These are phyloP conservation scores for Rehmannia glutinosa DNA, from an alignment of 257 asterid genomes.

Conservation along the genomic window DNA sequence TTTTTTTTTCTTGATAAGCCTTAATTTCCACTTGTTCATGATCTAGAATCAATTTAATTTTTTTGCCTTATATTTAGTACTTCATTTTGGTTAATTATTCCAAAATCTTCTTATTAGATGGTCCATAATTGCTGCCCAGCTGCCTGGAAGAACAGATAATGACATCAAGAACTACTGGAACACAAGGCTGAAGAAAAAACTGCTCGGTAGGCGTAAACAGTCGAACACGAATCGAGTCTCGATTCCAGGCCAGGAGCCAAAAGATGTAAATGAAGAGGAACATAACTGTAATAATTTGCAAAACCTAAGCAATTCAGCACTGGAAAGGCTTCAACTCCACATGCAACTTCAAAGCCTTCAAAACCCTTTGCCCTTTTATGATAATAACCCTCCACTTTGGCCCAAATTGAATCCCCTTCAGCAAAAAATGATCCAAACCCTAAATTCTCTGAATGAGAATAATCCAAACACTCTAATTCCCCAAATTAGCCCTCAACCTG, in stretches of 20 bases:
- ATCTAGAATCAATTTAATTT: neutral
- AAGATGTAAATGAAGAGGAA: neutral
- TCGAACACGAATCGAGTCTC: slow-evolving; percentile 30
- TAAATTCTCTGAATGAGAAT: slow-evolving; percentile 30
- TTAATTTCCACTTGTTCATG: neutral
- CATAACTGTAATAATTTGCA: neutral
- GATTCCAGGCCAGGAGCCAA: neutral
- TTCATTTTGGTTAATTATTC: too few species aligned
- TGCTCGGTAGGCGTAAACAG: slow-evolving; percentile 71
- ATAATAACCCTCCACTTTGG: neutral
- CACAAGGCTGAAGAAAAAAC: slow-evolving; percentile 74
- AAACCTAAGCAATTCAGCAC: neutral
- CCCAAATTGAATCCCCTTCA: slow-evolving; percentile 18
- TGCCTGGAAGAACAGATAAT: slow-evolving; percentile 93
- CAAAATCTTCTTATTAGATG: slow-evolving; percentile 59
- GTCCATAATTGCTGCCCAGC: slow-evolving; percentile 96
- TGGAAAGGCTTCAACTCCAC: neutral
- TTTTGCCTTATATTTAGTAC: too few species aligned
- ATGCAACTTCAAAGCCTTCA: neutral
- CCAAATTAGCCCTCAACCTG: slow-evolving; percentile 9
- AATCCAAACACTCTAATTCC: too few species aligned
- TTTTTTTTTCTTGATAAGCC: neutral
- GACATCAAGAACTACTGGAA: slow-evolving; percentile 98
- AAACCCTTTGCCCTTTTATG: neutral
- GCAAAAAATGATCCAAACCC: slow-evolving; percentile 48